phyloP scores from a whole-genome alignment of 2,329 filamentous ascomycete genomes.

The Ceratocystiopsis minuta region DNA sequence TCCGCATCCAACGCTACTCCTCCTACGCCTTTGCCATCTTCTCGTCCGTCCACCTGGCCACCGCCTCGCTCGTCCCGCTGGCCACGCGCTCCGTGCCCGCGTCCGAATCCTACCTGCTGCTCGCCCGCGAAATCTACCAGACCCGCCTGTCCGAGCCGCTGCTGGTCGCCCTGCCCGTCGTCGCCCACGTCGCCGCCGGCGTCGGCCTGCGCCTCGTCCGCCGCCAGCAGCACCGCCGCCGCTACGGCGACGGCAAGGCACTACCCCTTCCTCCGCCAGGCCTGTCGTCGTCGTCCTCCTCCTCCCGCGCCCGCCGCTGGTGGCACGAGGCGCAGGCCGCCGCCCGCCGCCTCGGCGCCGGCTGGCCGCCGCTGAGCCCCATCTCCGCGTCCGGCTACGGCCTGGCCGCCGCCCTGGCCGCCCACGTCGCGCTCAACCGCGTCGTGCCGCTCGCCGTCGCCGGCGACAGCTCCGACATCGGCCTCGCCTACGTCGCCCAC shows the following conservation, averaged over 20 bases:
- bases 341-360: conserved; percentile 3
- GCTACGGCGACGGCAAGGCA: conserved; percentile 55
- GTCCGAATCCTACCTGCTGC: conserved; percentile 72
- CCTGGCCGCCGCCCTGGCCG: conserved; percentile 44
- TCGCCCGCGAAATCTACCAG: conserved; percentile 85
- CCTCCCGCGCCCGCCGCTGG: too few species aligned
- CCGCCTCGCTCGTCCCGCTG: conserved; percentile 66
- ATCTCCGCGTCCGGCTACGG: conserved; percentile 58
- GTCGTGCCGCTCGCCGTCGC: conserved; percentile 57
- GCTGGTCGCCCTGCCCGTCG: conserved; percentile 56
- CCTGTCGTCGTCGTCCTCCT: too few species aligned
- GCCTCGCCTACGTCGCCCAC: conserved; percentile 68
- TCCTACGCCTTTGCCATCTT: conserved; percentile 71
- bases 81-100: conserved; percentile 52
- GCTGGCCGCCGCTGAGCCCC: conserved; percentile 56
- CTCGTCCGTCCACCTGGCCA: conserved; percentile 57
- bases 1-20: conserved; percentile 70
- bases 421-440: conserved; percentile 62
- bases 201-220: conserved; percentile 60
- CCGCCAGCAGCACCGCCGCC: conserved; percentile 47
- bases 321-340: background rate
- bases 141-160: conserved; percentile 63
- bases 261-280: too few species aligned
- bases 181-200: conserved; percentile 61
- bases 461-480: conserved; percentile 73